A percentile compares a stretch with the other conserved stretches of the same genome.
Conservation (phyloP, 2,329 filamentous ascomycete species). For the Nothomitra cinnamomea region DNA sequence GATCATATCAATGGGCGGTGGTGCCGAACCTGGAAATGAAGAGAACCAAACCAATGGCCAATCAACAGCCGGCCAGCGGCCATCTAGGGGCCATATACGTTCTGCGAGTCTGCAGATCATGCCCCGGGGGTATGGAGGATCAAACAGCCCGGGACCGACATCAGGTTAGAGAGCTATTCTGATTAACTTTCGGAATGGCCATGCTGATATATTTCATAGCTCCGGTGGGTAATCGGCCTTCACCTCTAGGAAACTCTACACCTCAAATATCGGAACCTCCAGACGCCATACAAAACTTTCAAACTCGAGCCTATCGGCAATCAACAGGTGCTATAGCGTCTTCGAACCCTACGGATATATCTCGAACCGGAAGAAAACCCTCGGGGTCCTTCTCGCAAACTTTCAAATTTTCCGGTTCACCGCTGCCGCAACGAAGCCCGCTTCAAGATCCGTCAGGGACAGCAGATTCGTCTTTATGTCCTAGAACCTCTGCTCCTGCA, state of each 20-base stretch:
- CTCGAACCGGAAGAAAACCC: constrained; percentile 21
- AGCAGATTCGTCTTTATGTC: constrained; percentile 12
- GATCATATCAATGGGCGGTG: constrained; percentile 56
- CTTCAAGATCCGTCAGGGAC: constrained; percentile 17
- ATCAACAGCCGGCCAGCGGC: constrained; percentile 19
- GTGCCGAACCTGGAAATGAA: constrained; percentile 25
- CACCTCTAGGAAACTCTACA: constrained; percentile 24
- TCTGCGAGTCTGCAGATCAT: constrained; percentile 70
- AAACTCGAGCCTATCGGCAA: neutral
- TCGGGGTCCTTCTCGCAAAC: constrained; percentile 27
- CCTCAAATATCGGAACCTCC: constrained; percentile 12
- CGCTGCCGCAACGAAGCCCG: constrained; percentile 19
- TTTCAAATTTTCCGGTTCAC: constrained; percentile 39
- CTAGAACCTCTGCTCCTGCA: neutral
- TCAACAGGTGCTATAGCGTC: constrained; percentile 8
- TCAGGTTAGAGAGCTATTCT: constrained; percentile 18
- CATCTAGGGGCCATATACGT: constrained; percentile 50
- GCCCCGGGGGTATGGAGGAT: constrained; percentile 27
- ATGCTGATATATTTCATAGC: constrained; percentile 9
- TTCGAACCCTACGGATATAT: constrained; percentile 24
- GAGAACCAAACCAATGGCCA: neutral
- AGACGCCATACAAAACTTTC: neutral
- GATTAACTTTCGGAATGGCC: constrained; percentile 9
- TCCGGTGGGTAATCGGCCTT: constrained; percentile 19
- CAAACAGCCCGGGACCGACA: constrained; percentile 22